Conservation (phyloP, 2,329 filamentous ascomycete species). For the Magnaporthiopsis incrustans region DNA sequence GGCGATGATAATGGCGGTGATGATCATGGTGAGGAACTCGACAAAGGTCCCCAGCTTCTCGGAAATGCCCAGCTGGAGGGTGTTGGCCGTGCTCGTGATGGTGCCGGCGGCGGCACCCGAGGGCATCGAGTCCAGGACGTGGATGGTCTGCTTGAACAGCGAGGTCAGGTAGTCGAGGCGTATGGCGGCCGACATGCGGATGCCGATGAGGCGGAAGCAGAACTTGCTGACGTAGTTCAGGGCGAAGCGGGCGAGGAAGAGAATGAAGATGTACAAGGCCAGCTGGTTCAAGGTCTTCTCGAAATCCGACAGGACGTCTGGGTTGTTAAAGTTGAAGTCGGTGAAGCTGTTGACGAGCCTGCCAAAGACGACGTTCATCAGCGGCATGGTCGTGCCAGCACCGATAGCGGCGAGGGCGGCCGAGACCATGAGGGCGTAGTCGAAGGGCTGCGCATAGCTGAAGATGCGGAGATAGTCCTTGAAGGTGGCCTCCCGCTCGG, state of each 20-base stretch:
- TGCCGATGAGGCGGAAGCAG: conserved; percentile 52
- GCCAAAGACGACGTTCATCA: conserved; percentile 55
- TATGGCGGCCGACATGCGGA: conserved; percentile 52
- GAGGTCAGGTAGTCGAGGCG: conserved; percentile 56
- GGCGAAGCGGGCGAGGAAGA: conserved; percentile 60
- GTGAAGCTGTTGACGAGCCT: conserved; percentile 41
- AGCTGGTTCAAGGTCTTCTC: conserved; percentile 32
- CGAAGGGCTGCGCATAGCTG: conserved; percentile 44
- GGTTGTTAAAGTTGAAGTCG: conserved; percentile 17
- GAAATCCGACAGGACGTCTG: conserved; percentile 23
- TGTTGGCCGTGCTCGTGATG: conserved; percentile 57
- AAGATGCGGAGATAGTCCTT: conserved; percentile 45
- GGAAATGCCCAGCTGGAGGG: conserved; percentile 56
- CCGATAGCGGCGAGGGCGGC: conserved; percentile 41
- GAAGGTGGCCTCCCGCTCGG: conserved; percentile 36
- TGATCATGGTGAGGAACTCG: conserved; percentile 45
- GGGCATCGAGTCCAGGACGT: conserved; percentile 59
- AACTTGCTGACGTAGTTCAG: conserved; percentile 52
- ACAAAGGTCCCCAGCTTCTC: conserved; percentile 54
- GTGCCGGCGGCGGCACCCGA: conserved; percentile 53
- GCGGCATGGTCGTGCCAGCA: conserved; percentile 46
- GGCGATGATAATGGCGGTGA: conserved; percentile 45
- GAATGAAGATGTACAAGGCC: conserved; percentile 58
- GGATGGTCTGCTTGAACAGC: conserved; percentile 58
- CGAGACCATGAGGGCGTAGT: conserved; percentile 37